A percentile compares a stretch with the other conserved stretches of the same genome.
Conservation (phyloP, 352 stramenopile genomes). For the Pythium rhizo-oryzae region DNA sequence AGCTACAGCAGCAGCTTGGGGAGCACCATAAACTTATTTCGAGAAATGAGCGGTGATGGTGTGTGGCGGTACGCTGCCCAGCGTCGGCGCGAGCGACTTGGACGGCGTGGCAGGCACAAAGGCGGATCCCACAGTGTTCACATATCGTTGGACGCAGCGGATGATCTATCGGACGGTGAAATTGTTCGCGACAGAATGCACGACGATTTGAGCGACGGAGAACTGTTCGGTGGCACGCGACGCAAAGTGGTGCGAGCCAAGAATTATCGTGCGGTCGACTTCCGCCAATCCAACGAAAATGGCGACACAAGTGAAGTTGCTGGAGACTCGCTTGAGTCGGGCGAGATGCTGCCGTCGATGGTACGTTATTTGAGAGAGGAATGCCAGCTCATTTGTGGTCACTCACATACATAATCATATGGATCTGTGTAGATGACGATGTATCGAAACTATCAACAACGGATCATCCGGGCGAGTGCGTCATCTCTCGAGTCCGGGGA, state of each 20-base stretch:
- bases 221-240: conserved; percentile 47
- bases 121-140: not conserved
- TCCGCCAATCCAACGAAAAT: not conserved
- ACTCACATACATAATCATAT: not conserved
- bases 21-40: conserved; percentile 20
- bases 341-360: conserved; percentile 45
- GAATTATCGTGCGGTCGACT: conserved; percentile 19
- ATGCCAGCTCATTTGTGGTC: no score
- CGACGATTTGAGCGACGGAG: conserved; percentile 64
- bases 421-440: conserved; percentile 20
- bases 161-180: conserved; percentile 34
- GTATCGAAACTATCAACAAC: conserved; percentile 23
- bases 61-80: conserved; percentile 13
- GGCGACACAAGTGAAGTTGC: not conserved
- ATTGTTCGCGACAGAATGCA: conserved; percentile 16
- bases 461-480: conserved; percentile 22
- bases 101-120: not conserved
- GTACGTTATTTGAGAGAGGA: conserved; percentile 21
- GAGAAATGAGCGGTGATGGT: conserved; percentile 8
- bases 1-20: conserved; percentile 16
- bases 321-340: conserved; percentile 53
- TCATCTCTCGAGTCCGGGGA: conserved; percentile 48
- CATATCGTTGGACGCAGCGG: not conserved
- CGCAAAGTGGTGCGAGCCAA: conserved; percentile 33
- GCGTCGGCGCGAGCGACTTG: conserved; percentile 4